Evolutionary conservation across 2,329 filamentous ascomycete species (phyloP), one percentile per base, ranked within the genome.

Genomic region (Sodiomyces alkalinus): DNA sequence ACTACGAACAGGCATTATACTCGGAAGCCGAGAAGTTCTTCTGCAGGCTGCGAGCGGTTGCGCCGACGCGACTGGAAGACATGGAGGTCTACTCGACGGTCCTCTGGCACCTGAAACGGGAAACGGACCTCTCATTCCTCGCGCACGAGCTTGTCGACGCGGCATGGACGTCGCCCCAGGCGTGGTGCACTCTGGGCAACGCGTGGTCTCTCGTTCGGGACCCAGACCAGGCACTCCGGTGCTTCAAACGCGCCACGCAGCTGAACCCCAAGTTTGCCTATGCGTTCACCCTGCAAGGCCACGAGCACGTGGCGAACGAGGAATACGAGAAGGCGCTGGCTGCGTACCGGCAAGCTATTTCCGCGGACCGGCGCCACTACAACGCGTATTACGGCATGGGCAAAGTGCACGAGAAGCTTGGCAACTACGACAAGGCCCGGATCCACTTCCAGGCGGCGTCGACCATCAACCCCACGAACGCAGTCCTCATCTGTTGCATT

Each of bases 21-120:
- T 60, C 63, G 3, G 82, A 93, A 37, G 83, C 90, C 3, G 87
- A 93, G 47, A 82, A 80, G 38, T 80, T 76, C 43, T 98, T 93
- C 50, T 66, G 74, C 33, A 74, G 75, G 31, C 70, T 98, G 39
- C 75, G 83, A 28, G 69, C 77, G 18, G 64, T 90, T 40, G 76
- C 81, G 9, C 87, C 87, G 1, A 80, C 81, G 1, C 74, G 82
- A 4, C 64, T 92, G 24, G 80, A 92, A 46, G 86, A 94, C 45
- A 94, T 96, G 86, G 90, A 98, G 48, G 76, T 96, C 19, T 98
- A 93, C 54, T 96, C 87, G 10, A 98, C 90, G 1, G 78, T 92
- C n/a, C 65, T 98, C n/a, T 98, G 92, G 90, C 86, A 94, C 51
- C 59, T 94, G 36, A 93, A 92, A 52, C 77, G 80, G 37, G 87